Evolutionary conservation across 2,329 filamentous ascomycete species (phyloP).

Genomic region (Fusarium algeriense): DNA sequence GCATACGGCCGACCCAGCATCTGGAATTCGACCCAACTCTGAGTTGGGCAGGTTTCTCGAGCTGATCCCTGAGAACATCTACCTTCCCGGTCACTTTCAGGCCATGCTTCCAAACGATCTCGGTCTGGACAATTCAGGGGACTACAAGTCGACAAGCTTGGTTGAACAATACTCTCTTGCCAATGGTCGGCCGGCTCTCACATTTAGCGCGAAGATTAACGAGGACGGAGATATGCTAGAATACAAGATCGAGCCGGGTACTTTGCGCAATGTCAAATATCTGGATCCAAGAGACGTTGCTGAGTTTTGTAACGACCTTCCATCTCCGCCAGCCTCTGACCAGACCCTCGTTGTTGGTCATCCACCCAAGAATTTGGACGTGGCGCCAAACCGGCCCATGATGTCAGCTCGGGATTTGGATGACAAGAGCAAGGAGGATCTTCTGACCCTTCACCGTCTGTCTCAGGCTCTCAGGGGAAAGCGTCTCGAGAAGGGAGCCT

Average conservation of each 20-base stretch:
- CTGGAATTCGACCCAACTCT: slow-evolving; percentile 71
- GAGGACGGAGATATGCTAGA: slow-evolving; percentile 65
- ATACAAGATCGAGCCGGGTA: slow-evolving; percentile 65
- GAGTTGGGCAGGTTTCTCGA: slow-evolving; percentile 71
- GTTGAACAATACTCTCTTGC: slow-evolving; percentile 68
- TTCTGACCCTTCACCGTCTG: slow-evolving; percentile 62
- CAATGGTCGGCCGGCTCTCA: slow-evolving; percentile 65
- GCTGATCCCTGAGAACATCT: slow-evolving; percentile 69
- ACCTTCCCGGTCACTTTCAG: slow-evolving; percentile 68
- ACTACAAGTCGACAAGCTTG: slow-evolving; percentile 54
- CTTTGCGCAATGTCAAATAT: slow-evolving; percentile 67
- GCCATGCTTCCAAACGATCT: slow-evolving; percentile 66
- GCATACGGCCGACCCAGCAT: slow-evolving; percentile 83
- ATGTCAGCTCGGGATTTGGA: slow-evolving; percentile 58
- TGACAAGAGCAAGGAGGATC: slow-evolving; percentile 57
- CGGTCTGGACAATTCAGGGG: slow-evolving; percentile 46
- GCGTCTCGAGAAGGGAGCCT: slow-evolving; percentile 62
- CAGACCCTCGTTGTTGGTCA: slow-evolving; percentile 50
- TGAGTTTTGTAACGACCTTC: slow-evolving; percentile 55
- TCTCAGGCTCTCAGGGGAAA: slow-evolving; percentile 58
- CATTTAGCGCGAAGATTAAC: slow-evolving; percentile 71
- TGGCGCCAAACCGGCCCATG: slow-evolving; percentile 57
- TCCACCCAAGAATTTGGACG: slow-evolving; percentile 25
- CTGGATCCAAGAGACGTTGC: slow-evolving; percentile 66
- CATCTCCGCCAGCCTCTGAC: slow-evolving; percentile 35